Base-by-base conservation (phyloP, 805 yeast species). In the Ogataea degrootiae region DNA sequence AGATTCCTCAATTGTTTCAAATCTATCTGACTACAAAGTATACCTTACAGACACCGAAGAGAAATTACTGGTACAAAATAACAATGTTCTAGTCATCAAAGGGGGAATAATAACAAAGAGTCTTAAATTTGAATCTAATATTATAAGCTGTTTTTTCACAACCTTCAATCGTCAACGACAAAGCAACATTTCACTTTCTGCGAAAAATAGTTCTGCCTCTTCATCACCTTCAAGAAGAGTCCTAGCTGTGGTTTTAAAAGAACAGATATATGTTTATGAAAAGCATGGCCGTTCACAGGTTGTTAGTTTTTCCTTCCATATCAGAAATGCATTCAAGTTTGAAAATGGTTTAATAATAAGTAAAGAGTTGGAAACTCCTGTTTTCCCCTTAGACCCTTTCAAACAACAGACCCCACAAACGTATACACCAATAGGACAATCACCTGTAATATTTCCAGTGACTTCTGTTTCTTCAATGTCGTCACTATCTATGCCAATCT, bases 271-370 rank as follows among this genome's bases (percentile, higher is more conserved):
- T 49, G 73, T 87, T 1, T 87, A 84, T 60, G 76, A 77, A 47
- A 65, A 67, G 5, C 76, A 77, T 49, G 94, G 94, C 2, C 72
- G 77, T 29, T 71, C 77, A 1, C 78, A 78, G 48, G 72, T 77
- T 1, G 76, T 83, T 11, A 81, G 80, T 54, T 78, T 90, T 51
- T 95, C 97, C 0, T 87, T 89, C 53, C 68, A 69, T 6, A 74
- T 87, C 23, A 72, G 69, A 35, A 71, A 71, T 26, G 91, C 85
- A 2, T 75, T 84, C 50, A 75, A 85, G 11, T 85, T 81, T 57
- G 80, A 79, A 22, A 73, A 77, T 37, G 97, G 97, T 0, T 59
- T 88, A 4, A 66, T 90, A 0, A 51, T 65, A 21, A 58, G 59
- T 21, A 63, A 61, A 37, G 63, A 58, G 34, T 47, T 48, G 9